These are phyloP conservation scores for Pseudogymnoascus sp. DNA, from an alignment of 2,329 filamentous ascomycete genomes.

Conservation along the genomic window DNA sequence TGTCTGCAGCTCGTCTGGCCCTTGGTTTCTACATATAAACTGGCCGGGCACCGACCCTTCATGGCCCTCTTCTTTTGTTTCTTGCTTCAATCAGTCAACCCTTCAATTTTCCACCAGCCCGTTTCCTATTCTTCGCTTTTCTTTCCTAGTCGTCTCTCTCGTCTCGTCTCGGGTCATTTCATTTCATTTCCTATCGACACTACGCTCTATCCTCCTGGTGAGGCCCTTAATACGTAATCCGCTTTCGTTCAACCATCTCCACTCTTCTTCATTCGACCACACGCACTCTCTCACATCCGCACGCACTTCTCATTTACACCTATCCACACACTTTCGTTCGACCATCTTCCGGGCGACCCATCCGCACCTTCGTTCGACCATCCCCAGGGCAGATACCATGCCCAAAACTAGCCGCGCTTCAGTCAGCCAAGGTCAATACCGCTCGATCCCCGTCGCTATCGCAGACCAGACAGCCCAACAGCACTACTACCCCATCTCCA, in stretches of 20 bases:
- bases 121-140: slow-evolving; percentile 18
- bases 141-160: slow-evolving; percentile 12
- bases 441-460: slow-evolving; percentile 17
- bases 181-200: slow-evolving; percentile 12
- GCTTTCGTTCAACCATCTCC: slow-evolving; percentile 10
- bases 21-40: slow-evolving; percentile 20
- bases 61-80: slow-evolving; percentile 16
- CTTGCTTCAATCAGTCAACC: slow-evolving; percentile 17
- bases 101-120: slow-evolving; percentile 20
- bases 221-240: slow-evolving; percentile 22
- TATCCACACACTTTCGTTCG: slow-evolving; percentile 10
- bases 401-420: slow-evolving; percentile 21
- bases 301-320: slow-evolving; percentile 8
- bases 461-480: slow-evolving; percentile 16
- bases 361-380: slow-evolving; percentile 7
- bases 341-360: slow-evolving; percentile 10
- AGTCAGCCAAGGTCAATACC: slow-evolving; percentile 21
- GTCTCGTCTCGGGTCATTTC: slow-evolving; percentile 7
- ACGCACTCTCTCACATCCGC: slow-evolving; percentile 7
- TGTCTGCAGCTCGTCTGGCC: slow-evolving; percentile 1
- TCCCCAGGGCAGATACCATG: slow-evolving; percentile 18
- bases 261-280: slow-evolving; percentile 8
- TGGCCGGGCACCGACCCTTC: slow-evolving; percentile 18
- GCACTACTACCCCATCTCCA: slow-evolving; percentile 11
- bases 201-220: slow-evolving; percentile 21